A percentile compares a stretch with the other conserved stretches of the same genome.
These are phyloP conservation scores for Seiridium cupressi DNA, from an alignment of 2,329 filamentous ascomycete genomes.

Conservation along the genomic window DNA sequence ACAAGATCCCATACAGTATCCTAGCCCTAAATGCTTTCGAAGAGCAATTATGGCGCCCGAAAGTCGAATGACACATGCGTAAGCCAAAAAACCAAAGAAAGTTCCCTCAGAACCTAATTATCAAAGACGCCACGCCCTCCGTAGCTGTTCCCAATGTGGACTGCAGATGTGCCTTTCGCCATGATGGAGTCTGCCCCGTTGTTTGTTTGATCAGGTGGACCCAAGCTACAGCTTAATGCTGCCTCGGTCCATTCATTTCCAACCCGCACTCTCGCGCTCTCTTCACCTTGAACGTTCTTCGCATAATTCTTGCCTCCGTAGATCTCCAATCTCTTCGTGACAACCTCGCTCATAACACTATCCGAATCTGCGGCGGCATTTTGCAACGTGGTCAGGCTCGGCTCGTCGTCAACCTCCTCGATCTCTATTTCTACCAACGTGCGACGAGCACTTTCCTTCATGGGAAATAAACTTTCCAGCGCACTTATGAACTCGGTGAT, in stretches of 20 bases:
- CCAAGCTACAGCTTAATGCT: neutral
- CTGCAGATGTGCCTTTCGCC: neutral
- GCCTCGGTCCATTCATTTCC: neutral
- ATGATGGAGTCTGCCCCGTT: neutral
- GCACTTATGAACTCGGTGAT: neutral
- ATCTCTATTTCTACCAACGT: neutral
- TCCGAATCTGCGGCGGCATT: neutral
- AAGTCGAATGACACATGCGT: neutral
- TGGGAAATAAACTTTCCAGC: slow-evolving; percentile 1
- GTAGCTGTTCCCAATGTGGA: slow-evolving; percentile 1
- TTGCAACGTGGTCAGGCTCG: neutral
- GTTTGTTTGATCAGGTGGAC: neutral
- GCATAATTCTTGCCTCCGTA: neutral
- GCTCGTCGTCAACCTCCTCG: slow-evolving; percentile 1
- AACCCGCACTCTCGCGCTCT: neutral
- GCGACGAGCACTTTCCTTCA: neutral
- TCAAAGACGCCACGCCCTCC: slow-evolving; percentile 3
- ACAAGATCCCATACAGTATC: neutral
- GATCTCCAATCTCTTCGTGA: neutral
- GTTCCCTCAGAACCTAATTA: neutral
- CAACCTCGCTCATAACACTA: neutral
- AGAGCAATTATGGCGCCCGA: neutral
- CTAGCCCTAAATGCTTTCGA: neutral
- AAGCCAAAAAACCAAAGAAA: neutral
- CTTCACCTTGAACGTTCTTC: neutral